A percentile compares a stretch with the other conserved stretches of the same genome.
These are phyloP conservation scores for Monosporascus sp. DNA, from an alignment of 2,329 filamentous ascomycete genomes.

Conservation along the genomic window DNA sequence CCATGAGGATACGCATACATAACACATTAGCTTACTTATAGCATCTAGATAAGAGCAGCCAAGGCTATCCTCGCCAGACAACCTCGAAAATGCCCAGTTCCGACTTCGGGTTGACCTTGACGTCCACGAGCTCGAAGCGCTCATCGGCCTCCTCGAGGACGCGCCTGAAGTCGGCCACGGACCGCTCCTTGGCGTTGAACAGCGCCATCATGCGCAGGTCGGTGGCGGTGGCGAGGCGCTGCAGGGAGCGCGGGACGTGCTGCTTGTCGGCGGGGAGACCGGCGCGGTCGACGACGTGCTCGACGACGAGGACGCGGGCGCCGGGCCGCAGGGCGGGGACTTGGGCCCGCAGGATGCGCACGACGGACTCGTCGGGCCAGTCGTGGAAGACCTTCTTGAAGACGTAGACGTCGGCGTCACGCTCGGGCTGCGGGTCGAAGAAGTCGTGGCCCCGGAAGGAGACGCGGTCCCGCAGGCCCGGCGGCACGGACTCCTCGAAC, in stretches of 20 bases:
- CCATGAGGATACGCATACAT: too few species aligned
- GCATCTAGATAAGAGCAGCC: too few species aligned
- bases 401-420: neutral
- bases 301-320: neutral
- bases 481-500: neutral
- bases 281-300: neutral
- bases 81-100: neutral
- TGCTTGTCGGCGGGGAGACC: neutral
- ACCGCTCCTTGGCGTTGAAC: conserved; percentile 1
- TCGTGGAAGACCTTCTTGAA: neutral
- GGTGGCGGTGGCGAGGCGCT: neutral
- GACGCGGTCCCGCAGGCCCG: neutral
- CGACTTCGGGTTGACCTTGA: neutral
- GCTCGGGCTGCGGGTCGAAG: neutral
- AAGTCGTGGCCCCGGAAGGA: neutral
- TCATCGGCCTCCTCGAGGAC: neutral
- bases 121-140: neutral
- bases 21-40: too few species aligned
- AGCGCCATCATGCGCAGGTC: conserved; percentile 3
- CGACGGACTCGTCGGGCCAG: neutral
- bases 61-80: neutral
- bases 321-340: neutral
- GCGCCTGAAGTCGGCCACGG: neutral
- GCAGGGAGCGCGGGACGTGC: neutral
- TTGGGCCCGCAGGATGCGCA: neutral